These are phyloP conservation scores for Aspergillus nomiae DNA, from an alignment of 2,329 filamentous ascomycete species.

Conservation along the genomic window DNA sequence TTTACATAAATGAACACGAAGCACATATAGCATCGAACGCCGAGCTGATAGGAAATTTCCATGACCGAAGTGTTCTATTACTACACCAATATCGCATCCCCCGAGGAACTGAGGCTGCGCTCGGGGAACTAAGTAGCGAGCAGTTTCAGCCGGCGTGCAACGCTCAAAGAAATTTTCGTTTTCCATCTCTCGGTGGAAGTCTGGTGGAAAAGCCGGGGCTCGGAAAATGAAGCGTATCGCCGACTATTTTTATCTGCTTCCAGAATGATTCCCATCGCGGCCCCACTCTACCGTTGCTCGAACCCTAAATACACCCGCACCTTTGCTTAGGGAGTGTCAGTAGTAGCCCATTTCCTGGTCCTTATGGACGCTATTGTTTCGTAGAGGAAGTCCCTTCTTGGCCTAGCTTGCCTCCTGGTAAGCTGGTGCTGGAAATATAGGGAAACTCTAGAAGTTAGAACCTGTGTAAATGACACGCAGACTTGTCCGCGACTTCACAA, in stretches of 20 bases:
- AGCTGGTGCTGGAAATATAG: neutral
- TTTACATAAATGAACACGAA: neutral
- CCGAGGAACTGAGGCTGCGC: neutral
- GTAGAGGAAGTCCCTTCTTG: neutral
- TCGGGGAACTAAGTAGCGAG: neutral
- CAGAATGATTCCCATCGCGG: neutral
- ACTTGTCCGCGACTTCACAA: neutral
- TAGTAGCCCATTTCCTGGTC: neutral
- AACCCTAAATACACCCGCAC: neutral
- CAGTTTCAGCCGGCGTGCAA: neutral
- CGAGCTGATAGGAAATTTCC: neutral
- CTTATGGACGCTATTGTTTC: neutral
- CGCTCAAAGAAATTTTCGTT: neutral
- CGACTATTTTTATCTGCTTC: neutral
- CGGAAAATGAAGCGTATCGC: neutral
- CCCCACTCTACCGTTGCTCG: neutral
- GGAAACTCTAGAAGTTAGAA: neutral
- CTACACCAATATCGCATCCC: neutral
- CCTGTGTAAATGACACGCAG: neutral
- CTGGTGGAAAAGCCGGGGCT: neutral
- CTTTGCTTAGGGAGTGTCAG: neutral
- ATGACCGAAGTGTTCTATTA: neutral
- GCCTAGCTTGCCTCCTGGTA: neutral
- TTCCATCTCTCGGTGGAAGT: neutral
- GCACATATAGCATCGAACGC: neutral